Conservation (phyloP, 2,329 filamentous ascomycete species). For the Monosporascus cannonballus region DNA sequence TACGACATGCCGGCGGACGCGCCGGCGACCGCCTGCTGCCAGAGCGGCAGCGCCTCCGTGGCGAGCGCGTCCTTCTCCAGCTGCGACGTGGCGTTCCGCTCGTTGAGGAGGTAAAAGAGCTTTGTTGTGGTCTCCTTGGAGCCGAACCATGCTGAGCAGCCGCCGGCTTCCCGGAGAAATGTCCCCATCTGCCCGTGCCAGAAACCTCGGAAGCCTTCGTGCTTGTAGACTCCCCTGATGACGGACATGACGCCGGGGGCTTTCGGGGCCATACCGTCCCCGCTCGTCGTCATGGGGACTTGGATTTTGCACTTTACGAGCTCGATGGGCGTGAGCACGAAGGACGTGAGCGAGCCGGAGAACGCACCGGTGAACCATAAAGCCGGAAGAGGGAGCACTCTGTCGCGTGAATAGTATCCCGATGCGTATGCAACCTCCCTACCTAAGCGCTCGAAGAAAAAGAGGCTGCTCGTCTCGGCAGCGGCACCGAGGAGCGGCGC, state of each 20-base stretch:
- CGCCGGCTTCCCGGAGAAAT: conserved; percentile 87
- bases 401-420: conserved; percentile 42
- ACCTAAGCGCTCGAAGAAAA: conserved; percentile 80
- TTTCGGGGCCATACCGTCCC: conserved; percentile 34
- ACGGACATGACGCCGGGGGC: conserved; percentile 62
- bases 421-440: conserved; percentile 56
- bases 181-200: conserved; percentile 96
- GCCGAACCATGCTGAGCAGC: conserved; percentile 92
- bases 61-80: conserved; percentile 34
- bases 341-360: conserved; percentile 81
- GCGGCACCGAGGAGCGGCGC: conserved; percentile 88
- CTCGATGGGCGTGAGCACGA: conserved; percentile 91
- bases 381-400: conserved; percentile 65
- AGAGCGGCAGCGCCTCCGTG: conserved; percentile 60
- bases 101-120: conserved; percentile 58
- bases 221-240: conserved; percentile 71
- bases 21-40: conserved; percentile 83
- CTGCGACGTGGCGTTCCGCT: conserved; percentile 32
- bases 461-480: conserved; percentile 84
- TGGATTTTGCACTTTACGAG: conserved; percentile 99
- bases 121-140: conserved; percentile 75
- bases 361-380: conserved; percentile 78
- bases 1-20: conserved; percentile 88
- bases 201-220: conserved; percentile 79
- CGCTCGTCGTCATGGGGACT: conserved; percentile 46